phyloP scores from a whole-genome alignment of 352 stramenopile genomes.

The Globisporangium camurandrum region DNA sequence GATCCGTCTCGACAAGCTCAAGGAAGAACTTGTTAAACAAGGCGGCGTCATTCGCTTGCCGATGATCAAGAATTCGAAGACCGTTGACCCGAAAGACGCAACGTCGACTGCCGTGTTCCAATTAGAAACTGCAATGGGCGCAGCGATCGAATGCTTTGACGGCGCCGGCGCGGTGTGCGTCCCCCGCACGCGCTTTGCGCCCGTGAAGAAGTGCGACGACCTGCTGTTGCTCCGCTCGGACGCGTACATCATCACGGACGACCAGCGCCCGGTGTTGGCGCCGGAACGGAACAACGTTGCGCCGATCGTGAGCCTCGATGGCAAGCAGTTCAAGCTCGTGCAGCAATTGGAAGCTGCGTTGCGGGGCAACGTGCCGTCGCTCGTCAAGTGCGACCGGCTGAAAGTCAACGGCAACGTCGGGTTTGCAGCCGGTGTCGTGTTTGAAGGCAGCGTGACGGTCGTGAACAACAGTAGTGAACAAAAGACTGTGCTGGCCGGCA shows the following conservation, averaged over 20 bases:
- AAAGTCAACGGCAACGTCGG: constrained; percentile 94
- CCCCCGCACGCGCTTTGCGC: constrained; percentile 80
- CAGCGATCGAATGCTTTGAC: constrained; percentile 85
- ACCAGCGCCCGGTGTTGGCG: constrained; percentile 93
- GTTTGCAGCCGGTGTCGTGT: constrained; percentile 89
- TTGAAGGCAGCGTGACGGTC: constrained; percentile 90
- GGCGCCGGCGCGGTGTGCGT: constrained; percentile 83
- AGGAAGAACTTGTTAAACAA: constrained; percentile 70
- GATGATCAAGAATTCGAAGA: constrained; percentile 89
- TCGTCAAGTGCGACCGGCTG: constrained; percentile 93
- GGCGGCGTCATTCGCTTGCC: constrained; percentile 75
- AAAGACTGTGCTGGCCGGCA: constrained; percentile 91
- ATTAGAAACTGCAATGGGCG: constrained; percentile 82
- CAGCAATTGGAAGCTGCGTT: constrained; percentile 94
- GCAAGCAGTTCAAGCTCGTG: constrained; percentile 98
- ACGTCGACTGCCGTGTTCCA: constrained; percentile 84
- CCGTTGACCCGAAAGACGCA: constrained; percentile 78
- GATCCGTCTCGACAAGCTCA: constrained; percentile 84
- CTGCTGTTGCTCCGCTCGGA: constrained; percentile 93
- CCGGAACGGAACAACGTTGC: constrained; percentile 91
- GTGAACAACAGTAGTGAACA: constrained; percentile 94
- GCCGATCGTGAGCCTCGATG: constrained; percentile 93
- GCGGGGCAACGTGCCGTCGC: constrained; percentile 89
- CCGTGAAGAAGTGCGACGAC: constrained; percentile 88
- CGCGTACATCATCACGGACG: constrained; percentile 95